Evolutionary conservation across 1,284 basidiomycete genomes (phyloP).

Genomic region (Austroboletus niveus): DNA sequence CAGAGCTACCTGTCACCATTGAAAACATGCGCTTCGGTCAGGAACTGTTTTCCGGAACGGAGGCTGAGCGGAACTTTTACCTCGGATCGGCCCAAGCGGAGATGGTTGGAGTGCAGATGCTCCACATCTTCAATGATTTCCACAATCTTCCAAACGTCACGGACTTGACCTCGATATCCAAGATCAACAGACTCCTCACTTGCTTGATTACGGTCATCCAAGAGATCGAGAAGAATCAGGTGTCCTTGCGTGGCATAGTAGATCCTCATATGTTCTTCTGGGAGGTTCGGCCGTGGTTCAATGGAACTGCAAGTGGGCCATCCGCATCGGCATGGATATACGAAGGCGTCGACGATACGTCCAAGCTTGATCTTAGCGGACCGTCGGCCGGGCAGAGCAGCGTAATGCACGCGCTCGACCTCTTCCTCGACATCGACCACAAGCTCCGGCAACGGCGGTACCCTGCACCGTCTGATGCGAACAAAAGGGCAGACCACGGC

Average conservation of each 20-base stretch:
- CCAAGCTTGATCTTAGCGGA: constrained; percentile 69
- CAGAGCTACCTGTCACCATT: constrained; percentile 51
- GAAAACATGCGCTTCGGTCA: constrained; percentile 62
- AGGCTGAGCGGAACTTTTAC: constrained; percentile 89
- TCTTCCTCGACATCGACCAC: constrained; percentile 83
- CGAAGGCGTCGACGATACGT: constrained; percentile 68
- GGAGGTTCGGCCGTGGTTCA: constrained; percentile 91
- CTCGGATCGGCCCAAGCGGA: constrained; percentile 83
- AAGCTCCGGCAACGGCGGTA: constrained; percentile 70
- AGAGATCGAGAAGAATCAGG: constrained; percentile 67
- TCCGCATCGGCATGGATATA: constrained; percentile 74
- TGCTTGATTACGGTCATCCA: constrained; percentile 73
- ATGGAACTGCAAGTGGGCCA: constrained; percentile 69
- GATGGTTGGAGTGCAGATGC: constrained; percentile 81
- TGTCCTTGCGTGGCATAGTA: constrained; percentile 70
- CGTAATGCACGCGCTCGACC: constrained; percentile 80
- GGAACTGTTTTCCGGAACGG: constrained; percentile 81
- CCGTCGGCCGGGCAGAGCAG: constrained; percentile 95
- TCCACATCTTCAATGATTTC: constrained; percentile 86
- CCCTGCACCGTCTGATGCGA: constrained; percentile 64
- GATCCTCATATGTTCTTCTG: constrained; percentile 92
- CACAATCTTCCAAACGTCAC: constrained; percentile 67
- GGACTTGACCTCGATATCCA: constrained; percentile 68
- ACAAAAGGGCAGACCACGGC: constrained; percentile 62
- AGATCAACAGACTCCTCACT: constrained; percentile 72